Base-by-base conservation (phyloP, 169 alveolate species). In the Sarcocystis neurona region DNA sequence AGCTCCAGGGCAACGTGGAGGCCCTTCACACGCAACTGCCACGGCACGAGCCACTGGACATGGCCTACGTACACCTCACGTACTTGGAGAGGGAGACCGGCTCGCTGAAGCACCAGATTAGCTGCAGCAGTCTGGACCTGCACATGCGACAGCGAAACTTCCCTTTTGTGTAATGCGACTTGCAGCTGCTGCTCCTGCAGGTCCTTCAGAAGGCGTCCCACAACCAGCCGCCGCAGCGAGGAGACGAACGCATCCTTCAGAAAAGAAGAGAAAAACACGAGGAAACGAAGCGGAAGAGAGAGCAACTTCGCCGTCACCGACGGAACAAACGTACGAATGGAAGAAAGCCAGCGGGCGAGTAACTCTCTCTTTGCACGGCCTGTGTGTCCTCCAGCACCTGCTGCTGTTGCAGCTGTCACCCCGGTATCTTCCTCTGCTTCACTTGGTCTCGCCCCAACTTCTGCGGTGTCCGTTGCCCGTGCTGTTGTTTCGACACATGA, bases 41-140 rank as follows among this genome's bases (percentile, higher is more conserved):
- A 72, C 53, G 82, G 82, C 6, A 72, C 82, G 34, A 72, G 56
- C 82, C 82, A 72, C 82, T 72, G 82, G 46, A 72, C 32, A 23
- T 39, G 82, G 20, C 41, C 82, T 32, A 72, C 46, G 34, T 72
- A 72, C 37, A 72, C 82, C 53, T 72, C 82, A 27, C 82, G 82
- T 6, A 72, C 10, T 27, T 72, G 56, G 2, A 72, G n/a, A 20
- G 82, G 82, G 15, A 72, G 20, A 23, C 82, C 82, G 3, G 82
- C 8, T 27, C 41, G 82, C 34, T 3, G 39, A 37, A 72, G 82
- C 82, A 72, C 20, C 82, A 39, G 82, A 37, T 72, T 72, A 8
- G 82, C 82, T 43, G 82, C 82, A n/a, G 47, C 82, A 1, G 82
- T 72, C 32, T 72, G 82, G 37, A 72, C 47, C 32, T 72, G 82